Evolutionary conservation across 2,329 filamentous ascomycete species (phyloP).

Genomic region (Colletotrichum brevisporum): DNA sequence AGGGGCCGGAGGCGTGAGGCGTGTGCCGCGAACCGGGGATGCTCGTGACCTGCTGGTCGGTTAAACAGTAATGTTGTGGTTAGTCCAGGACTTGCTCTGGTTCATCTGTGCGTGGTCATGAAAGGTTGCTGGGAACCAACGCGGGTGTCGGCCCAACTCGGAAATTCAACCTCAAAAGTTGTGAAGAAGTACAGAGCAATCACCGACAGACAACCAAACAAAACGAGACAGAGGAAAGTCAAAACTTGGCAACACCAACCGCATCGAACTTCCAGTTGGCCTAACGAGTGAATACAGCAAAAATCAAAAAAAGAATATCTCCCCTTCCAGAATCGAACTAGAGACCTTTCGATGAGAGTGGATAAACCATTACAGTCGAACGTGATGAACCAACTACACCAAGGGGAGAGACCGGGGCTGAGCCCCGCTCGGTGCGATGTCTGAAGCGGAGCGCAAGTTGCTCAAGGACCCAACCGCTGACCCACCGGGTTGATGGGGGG

Average conservation of each 20-base stretch:
- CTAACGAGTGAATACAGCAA: not conserved
- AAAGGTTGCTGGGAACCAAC: no score
- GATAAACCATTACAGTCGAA: slow-evolving; percentile 37
- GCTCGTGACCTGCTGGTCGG: no score
- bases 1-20: slow-evolving; percentile 9
- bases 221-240: not conserved
- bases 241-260: not conserved
- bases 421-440: slow-evolving; percentile 19
- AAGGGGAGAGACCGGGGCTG: slow-evolving; percentile 31
- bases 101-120: no score
- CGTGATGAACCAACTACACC: slow-evolving; percentile 40
- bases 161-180: no score
- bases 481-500: slow-evolving; percentile 1
- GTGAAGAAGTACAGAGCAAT: not conserved
- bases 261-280: no score
- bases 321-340: slow-evolving; percentile 39
- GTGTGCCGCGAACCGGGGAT: no score
- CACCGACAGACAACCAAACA: not conserved
- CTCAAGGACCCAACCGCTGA: accelerated
- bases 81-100: no score
- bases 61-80: no score
- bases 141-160: no score
- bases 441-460: accelerated
- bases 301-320: slow-evolving; percentile 14
- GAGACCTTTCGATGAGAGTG: slow-evolving; percentile 36